Conservation (phyloP, 768 basidiomycete genomes). For the Lactarius sp. region DNA sequence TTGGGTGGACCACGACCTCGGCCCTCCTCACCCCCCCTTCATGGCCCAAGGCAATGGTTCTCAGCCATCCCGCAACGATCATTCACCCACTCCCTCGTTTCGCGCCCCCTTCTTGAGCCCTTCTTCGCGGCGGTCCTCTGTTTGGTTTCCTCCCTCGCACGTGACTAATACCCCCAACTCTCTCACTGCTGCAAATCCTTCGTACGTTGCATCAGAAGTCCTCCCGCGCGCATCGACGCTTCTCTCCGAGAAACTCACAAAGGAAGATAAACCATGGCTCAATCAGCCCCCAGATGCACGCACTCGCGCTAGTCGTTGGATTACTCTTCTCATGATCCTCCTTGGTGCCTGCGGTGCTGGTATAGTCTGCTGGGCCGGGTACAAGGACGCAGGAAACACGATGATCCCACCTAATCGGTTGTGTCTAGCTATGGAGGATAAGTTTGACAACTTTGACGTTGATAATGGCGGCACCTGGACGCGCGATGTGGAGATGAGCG, state of each 20-base stretch:
- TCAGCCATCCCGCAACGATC: conserved; percentile 6
- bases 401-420: conserved; percentile 35
- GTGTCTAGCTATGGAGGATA: conserved; percentile 46
- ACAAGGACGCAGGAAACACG: conserved; percentile 32
- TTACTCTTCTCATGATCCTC: conserved; percentile 41
- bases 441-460: conserved; percentile 45
- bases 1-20: conserved; percentile 18
- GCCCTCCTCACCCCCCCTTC: conserved; percentile 21
- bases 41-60: conserved; percentile 17
- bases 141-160: conserved; percentile 59
- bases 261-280: conserved; percentile 33
- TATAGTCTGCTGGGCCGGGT: conserved; percentile 44
- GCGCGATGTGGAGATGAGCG: conserved; percentile 48
- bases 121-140: conserved; percentile 56
- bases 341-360: conserved; percentile 42
- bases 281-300: conserved; percentile 37
- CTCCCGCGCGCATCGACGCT: conserved; percentile 42
- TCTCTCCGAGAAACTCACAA: conserved; percentile 45
- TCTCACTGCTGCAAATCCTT: conserved; percentile 10
- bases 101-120: conserved; percentile 68
- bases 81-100: conserved; percentile 34
- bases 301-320: conserved; percentile 44
- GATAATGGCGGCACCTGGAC: conserved; percentile 37
- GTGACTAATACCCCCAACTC: conserved; percentile 29
- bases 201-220: conserved; percentile 19